These are phyloP conservation scores for Moniliella sp. DNA, from an alignment of 1,284 basidiomycete species.

Conservation along the genomic window DNA sequence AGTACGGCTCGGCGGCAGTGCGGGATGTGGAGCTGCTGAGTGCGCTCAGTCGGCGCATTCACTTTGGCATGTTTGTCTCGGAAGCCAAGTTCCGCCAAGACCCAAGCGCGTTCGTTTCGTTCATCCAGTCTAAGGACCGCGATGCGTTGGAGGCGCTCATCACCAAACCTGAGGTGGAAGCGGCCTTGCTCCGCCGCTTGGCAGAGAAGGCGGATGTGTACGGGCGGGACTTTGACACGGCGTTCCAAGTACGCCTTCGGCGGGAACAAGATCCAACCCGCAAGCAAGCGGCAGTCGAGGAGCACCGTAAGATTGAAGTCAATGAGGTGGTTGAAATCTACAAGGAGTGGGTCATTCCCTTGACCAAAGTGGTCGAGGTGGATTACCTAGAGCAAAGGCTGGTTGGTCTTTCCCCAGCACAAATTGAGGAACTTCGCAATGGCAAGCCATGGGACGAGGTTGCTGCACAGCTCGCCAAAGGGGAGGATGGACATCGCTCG, in stretches of 20 bases:
- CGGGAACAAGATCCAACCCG: constrained; percentile 12
- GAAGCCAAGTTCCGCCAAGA: constrained; percentile 77
- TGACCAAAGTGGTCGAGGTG: constrained; percentile 96
- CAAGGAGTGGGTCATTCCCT: constrained; percentile 76
- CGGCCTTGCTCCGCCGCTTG: constrained; percentile 59
- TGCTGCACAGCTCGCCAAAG: no score
- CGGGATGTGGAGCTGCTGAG: constrained; percentile 84
- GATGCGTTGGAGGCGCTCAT: constrained; percentile 54
- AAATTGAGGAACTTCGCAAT: neutral
- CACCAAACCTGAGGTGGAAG: constrained; percentile 86
- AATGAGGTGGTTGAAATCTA: constrained; percentile 80
- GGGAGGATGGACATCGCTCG: no score
- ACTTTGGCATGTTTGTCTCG: constrained; percentile 98
- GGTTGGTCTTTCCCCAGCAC: neutral
- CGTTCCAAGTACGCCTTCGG: constrained; percentile 42
- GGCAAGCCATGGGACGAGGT: neutral
- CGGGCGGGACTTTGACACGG: constrained; percentile 57
- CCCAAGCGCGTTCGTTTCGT: constrained; percentile 69
- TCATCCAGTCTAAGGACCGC: constrained; percentile 55
- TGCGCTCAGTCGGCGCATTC: constrained; percentile 78
- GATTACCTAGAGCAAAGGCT: neutral
- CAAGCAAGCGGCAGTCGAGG: neutral
- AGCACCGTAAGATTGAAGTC: constrained; percentile 55
- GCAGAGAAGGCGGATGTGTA: constrained; percentile 79
- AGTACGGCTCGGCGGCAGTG: constrained; percentile 82